Base-by-base conservation (phyloP, 441 rosid species). In the Lepidium campestre region DNA sequence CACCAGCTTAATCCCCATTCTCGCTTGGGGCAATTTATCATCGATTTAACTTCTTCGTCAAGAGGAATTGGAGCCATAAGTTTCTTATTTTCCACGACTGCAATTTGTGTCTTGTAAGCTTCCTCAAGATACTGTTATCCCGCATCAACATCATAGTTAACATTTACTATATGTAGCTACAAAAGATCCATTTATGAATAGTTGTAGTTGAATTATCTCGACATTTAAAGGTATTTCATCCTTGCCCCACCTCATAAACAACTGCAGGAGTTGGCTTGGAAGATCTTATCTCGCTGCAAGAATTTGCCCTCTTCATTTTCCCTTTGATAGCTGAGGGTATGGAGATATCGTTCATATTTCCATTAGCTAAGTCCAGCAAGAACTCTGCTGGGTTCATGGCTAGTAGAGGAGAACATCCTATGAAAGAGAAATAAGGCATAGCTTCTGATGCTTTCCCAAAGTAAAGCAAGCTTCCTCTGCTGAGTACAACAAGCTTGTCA, bases 1-100 rank as follows among this genome's bases (percentile, higher is more conserved):
- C 97, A 85, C 99, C 99, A 93, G 83, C 82, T 85, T 44, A 96
- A 83, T 10, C 96, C 97, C 99, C 99, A 93, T 35, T 85, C 86
- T 72, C 96, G 70, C 64, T 86, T 89, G 1, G 80, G 79, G 19
- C 78, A 75, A 55, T 86, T 74, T 34, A 82, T 78, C 79, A 85
- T 82, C 47, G 72, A 10, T 85, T 84, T 93, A 70, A 79, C 78
- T 48, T 82, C 87, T 71, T 89, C 96, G 4, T 81, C 97, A 20
- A 91, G 86, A 5, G 93, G 92, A 69, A 86, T 74, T 40, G 91
- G 90, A 27, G 19, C 77, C 89, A 83, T 70, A 36, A 91, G 80
- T 65, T 83, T 87, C 85, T 82, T 86, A 86, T 89, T 93, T 78
- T 85, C 96, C n/a, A 56, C 18, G 6, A 81, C 91, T 29, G 80